Evolutionary conservation across 257 asterid species (phyloP), one percentile per base, ranked within the genome.

Genomic region (Penstemon eatonii): DNA sequence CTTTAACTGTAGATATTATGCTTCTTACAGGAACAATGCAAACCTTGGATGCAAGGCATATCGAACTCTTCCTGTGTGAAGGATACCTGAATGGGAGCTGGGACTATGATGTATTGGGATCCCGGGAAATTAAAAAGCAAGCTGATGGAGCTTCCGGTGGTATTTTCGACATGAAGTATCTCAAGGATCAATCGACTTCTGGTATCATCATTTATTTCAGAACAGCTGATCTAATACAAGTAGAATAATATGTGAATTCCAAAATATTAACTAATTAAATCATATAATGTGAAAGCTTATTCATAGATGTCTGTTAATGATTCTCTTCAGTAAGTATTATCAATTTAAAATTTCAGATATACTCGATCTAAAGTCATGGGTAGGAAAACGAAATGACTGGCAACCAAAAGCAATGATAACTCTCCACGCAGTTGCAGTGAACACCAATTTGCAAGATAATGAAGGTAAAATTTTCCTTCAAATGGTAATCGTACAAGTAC

Each of bases 1-100:
- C 39, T 64, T 68, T 3, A 6, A 19, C 65, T 58, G 61, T 51
- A 52, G 41, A 59, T 65, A 3, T 9, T 41, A 5, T 55, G 60
- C 58, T 61, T 60, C 37, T 67, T 57, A 65, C 92, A 94, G 99
- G 99, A 83, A 94, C 97, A 3, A 94, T 94, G 99, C 97, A 91
- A 75, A 87, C 89, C 60, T 66, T 94, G 81, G 99, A 94, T 71
- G 93, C 96, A 67, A 87, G 99, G 81, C 97, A 94, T 53, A 82
- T 87, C 62, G 99, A 89, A 60, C 90, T 94, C 75, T 91, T 94
- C 77, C 80, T 89, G 67, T 68, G 64, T 51, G 87, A 84, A 72
- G 97, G 79, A 54, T 94, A 74, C 80, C 78, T 69, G 50, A 75
- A 81, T 68, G 96, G 96, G 59, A 84, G 81, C 79, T 94, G 99